Percentiles rank a stretch among this genome's conserved stretches.
phyloP scores from a whole-genome alignment of 805 yeast genomes.

The Pichia phayaonensis region DNA sequence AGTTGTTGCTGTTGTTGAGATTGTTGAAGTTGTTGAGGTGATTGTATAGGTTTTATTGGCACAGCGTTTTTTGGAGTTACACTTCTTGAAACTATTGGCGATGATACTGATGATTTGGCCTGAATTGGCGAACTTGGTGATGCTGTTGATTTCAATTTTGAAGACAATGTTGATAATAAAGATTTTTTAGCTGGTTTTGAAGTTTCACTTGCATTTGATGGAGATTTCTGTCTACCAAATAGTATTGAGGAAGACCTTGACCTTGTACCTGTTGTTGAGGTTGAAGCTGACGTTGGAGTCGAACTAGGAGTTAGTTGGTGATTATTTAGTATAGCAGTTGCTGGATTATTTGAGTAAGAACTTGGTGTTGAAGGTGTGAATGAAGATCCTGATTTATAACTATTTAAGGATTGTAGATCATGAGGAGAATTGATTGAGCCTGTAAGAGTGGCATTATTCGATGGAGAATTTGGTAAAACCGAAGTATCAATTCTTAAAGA shows the following conservation, averaged over 20 bases:
- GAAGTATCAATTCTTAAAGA: slow-evolving; percentile 2
- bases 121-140: background rate
- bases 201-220: slow-evolving; percentile 6
- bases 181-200: slow-evolving; percentile 18
- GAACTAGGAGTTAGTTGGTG: background rate
- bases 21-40: background rate
- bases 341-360: background rate
- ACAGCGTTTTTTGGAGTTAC: background rate
- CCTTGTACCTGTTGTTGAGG: background rate
- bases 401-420: background rate
- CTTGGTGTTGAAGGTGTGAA: background rate
- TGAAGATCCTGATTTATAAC: background rate
- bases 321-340: background rate
- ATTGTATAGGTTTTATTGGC: background rate
- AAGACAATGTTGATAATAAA: slow-evolving; percentile 28
- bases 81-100: background rate
- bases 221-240: slow-evolving; percentile 10
- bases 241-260: slow-evolving; percentile 7
- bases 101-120: background rate
- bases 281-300: background rate
- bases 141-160: slow-evolving; percentile 21
- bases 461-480: background rate
- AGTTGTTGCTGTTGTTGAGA: background rate
- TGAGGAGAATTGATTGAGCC: background rate
- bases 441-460: background rate